These are phyloP conservation scores for Glomus cerebriforme DNA, from an alignment of 192 early-diverging fungal species.

Conservation along the genomic window DNA sequence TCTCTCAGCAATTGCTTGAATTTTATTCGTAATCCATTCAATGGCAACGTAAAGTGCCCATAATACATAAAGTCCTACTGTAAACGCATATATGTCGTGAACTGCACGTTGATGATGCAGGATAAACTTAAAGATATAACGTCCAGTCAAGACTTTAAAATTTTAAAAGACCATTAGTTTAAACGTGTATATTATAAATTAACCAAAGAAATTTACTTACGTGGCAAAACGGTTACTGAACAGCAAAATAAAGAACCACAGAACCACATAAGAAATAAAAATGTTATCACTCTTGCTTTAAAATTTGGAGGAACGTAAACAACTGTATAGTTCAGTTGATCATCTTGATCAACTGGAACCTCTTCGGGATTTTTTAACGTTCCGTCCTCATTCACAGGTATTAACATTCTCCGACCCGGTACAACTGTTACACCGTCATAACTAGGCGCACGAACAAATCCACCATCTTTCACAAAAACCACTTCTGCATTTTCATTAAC, in stretches of 20 bases:
- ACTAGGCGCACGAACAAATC: conserved; percentile 81
- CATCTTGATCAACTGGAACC: conserved; percentile 64
- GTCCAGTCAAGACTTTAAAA: conserved; percentile 60
- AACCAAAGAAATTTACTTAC: conserved; percentile 35
- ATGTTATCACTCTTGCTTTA: conserved; percentile 56
- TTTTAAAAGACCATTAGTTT: too few relatives aligned
- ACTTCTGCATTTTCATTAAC: conserved; percentile 50
- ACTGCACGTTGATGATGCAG: conserved; percentile 54
- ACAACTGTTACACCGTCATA: conserved; percentile 82
- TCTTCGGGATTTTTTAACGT: conserved; percentile 58
- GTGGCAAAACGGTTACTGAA: conserved; percentile 49
- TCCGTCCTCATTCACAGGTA: conserved; percentile 68
- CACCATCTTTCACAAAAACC: conserved; percentile 62
- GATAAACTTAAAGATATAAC: conserved; percentile 48
- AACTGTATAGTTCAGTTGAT: conserved; percentile 67
- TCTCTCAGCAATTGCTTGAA: conserved; percentile 25
- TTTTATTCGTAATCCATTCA: conserved; percentile 38
- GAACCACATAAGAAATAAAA: conserved; percentile 58
- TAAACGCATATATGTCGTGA: conserved; percentile 80
- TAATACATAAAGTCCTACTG: conserved; percentile 67
- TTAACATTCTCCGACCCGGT: conserved; percentile 76
- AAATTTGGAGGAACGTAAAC: conserved; percentile 84
- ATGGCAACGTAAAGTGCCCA: conserved; percentile 29
- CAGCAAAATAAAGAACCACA: conserved; percentile 52
- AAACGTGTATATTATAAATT: not conserved